Evolutionary conservation across 2,329 filamentous ascomycete genomes (phyloP).

Genomic region (Trichoderma harzianum): DNA sequence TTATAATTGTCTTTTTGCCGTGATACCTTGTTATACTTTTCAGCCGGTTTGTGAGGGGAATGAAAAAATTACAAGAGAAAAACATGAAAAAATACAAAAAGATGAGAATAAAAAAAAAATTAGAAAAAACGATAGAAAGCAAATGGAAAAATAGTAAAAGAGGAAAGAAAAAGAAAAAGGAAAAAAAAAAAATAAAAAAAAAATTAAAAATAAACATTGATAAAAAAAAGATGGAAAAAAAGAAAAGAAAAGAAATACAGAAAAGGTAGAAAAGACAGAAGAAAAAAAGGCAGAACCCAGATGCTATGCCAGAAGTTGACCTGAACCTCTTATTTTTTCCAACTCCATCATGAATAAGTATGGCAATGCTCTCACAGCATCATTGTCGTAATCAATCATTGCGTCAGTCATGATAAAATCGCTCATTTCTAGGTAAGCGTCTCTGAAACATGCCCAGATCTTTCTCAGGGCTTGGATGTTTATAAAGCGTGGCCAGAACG

Average conservation of each 20-base stretch:
- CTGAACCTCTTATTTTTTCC: conserved; percentile 18
- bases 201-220: too few relatives aligned
- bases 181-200: not conserved
- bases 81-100: too few relatives aligned
- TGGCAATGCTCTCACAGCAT: not conserved
- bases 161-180: not conserved
- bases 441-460: conserved; percentile 19
- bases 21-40: not conserved
- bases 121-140: too few relatives aligned
- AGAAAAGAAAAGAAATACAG: not conserved
- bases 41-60: too few relatives aligned
- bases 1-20: not conserved
- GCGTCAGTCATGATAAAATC: conserved; percentile 12
- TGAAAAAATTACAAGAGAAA: too few relatives aligned
- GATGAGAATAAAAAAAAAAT: too few relatives aligned
- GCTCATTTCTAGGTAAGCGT: conserved; percentile 19
- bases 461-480: conserved; percentile 15
- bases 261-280: too few relatives aligned
- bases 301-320: conserved; percentile 1
- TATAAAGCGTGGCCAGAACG: conserved; percentile 20
- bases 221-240: not conserved
- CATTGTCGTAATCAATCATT: not conserved
- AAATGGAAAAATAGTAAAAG: too few relatives aligned
- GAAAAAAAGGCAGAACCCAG: too few relatives aligned
- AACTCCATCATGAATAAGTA: conserved; percentile 19